These are phyloP conservation scores for Apostasia ramifera DNA, from an alignment of 106 monocot species.

Conservation along the genomic window DNA sequence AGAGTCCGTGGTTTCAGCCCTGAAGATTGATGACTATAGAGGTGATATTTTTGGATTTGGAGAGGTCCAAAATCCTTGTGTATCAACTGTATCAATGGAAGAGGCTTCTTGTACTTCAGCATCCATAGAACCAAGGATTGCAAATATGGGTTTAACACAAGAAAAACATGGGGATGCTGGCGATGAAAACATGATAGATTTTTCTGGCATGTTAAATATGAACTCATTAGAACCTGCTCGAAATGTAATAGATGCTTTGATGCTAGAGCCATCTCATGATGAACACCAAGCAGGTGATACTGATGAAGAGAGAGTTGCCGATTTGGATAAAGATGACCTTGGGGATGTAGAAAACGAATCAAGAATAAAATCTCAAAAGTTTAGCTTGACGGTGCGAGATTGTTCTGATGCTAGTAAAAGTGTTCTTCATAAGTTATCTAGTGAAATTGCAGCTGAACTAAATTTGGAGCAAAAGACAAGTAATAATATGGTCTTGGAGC, in stretches of 20 bases:
- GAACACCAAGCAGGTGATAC: conserved; percentile 29
- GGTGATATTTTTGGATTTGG: conserved; percentile 38
- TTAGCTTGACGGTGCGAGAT: conserved; percentile 5
- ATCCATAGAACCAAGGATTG: conserved; percentile 33
- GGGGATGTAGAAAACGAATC: conserved; percentile 18
- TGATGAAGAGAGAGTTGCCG: conserved; percentile 14
- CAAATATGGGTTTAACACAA: conserved; percentile 13
- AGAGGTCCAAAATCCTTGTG: conserved; percentile 33
- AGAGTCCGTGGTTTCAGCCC: conserved; percentile 23
- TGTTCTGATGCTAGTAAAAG: conserved; percentile 14
- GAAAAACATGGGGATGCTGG: conserved; percentile 61
- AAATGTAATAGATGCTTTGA: conserved; percentile 65
- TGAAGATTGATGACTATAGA: conserved; percentile 38
- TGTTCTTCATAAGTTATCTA: conserved; percentile 16
- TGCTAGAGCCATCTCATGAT: conserved; percentile 48
- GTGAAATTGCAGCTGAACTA: conserved; percentile 17
- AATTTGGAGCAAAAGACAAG: conserved; percentile 20
- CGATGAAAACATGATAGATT: conserved; percentile 93
- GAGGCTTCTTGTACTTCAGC: conserved; percentile 61
- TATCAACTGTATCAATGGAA: conserved; percentile 71
- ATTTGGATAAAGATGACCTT: conserved; percentile 6
- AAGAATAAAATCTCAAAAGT: conserved; percentile 13
- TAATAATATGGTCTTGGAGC: conserved; percentile 30
- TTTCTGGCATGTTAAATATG: conserved; percentile 26
- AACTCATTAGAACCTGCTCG: conserved; percentile 10